Evolutionary conservation across 2,329 filamentous ascomycete species (phyloP), one percentile per base, ranked within the genome.

Genomic region (Ilyonectria mors-panacis): DNA sequence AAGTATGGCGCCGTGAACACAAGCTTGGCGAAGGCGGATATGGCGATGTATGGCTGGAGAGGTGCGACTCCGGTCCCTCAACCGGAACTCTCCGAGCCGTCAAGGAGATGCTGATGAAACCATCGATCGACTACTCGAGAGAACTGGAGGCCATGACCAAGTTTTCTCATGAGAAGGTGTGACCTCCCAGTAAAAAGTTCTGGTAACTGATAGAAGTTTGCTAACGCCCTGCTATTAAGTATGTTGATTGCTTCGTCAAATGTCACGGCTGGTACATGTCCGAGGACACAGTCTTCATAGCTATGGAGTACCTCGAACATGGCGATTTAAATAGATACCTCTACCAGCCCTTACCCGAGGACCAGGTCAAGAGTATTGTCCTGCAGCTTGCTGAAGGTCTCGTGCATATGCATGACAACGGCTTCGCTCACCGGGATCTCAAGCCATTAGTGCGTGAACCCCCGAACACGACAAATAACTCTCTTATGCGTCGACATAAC

Each of bases 361-460:
- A 28, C 7, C 44, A 60, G 17, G 47, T 23, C 6, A 23, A 19
- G 35, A 21, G 30, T 17, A 60, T 60, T 30, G 28, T 45, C 13
- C 19, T 19, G 21, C 57, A 60, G 47, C 39, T 60, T 8, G n/a
- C 30, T 4, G 45, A 60, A 60, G 57, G 28, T 4, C 30, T 60
- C 12, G 35, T 39, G 21, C 26, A 39, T 12, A 51, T 60, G 57
- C 57, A 60, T 33, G 28, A 26, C 4, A 23, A 23, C 7, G 39
- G 47, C 57, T 60, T 59, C 28, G 17, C 39, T 26, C 56, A 59
- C 44, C 56, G 56, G 28, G 56, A 59, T 30, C 35, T 59, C 21
- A 60, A 60, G 33, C 57, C 57, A 45, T 60, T 28, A 10, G 53
- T 45, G 44, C 26, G 26, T 26, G 26, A 26, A 26, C 6, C 35